Base-by-base conservation (phyloP, 2,329 filamentous ascomycete genomes). In the Madurella mycetomatis region DNA sequence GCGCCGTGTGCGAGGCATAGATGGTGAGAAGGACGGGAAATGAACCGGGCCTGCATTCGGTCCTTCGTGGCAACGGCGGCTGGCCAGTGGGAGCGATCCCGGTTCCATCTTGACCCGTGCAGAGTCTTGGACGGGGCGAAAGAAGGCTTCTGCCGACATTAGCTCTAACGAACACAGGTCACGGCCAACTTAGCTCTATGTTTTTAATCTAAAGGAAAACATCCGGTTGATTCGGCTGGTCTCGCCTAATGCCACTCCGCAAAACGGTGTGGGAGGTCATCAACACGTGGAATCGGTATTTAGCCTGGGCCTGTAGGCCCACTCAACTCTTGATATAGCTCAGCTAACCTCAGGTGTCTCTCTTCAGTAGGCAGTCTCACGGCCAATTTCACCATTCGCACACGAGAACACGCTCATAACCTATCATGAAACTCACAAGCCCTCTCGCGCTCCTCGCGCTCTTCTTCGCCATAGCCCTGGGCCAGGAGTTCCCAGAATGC, bases 401-500 rank as follows among this genome's bases (percentile, higher is more conserved):
- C 34, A 15, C 34, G 11, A 37, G 9, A 13, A 15, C 17, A 32
- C 43, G 43, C 31, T 9, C 39, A 48, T 11, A 17, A 56, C n/a
- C n/a, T n/a, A n/a, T n/a, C n/a, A n/a, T 59, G 57, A 50, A 42
- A 12, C 39, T 45, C 11, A n/a, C 52, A 54, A 50, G 19, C 11
- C 60, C 39, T 39, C 41, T 64, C 31, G 46, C 53, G 7, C 52
- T 68, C 25, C 18, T 62, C 8, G 46, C 65, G 43, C 11, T 67
- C 18, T 65, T 59, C 49, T 49, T 66, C 7, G 51, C 61, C 18
- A 18, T 59, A 8, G 61, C 55, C 8, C 18, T 64, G 1, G 60
- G 62, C 16, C 70, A 73, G 41, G 16, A 58, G 1, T 49, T 60
- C 7, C 62, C 65, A 1, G 68, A 64, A 15, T 73, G 70, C 58